phyloP scores from a whole-genome alignment of 2,329 filamentous ascomycete genomes.

The Trichoderma sp. region DNA sequence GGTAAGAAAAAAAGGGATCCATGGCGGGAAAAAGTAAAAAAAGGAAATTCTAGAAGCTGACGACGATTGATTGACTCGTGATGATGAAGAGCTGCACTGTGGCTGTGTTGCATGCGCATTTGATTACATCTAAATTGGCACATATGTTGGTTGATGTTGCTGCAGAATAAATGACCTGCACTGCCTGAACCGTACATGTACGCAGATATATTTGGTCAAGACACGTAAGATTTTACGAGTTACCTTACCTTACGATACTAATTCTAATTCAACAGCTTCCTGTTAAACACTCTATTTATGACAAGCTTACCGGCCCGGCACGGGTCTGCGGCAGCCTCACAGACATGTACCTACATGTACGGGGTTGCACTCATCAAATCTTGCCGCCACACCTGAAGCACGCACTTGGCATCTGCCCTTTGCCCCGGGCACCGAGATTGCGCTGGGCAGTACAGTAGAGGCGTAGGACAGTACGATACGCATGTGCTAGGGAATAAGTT shows the following conservation, averaged over 20 bases:
- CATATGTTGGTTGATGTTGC: background rate
- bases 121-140: background rate
- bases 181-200: background rate
- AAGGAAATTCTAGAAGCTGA: background rate
- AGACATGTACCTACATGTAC: background rate
- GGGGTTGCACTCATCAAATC: background rate
- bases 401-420: background rate
- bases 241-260: background rate
- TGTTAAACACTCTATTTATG: background rate
- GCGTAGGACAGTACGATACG: background rate
- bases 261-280: background rate
- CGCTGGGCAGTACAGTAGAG: too few species aligned
- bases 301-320: background rate
- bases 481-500: background rate
- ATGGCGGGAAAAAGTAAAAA: background rate
- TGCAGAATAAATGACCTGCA: background rate
- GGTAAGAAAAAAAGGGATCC: background rate
- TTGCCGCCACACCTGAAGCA: slow-evolving; percentile 13
- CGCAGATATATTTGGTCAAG: background rate
- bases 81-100: background rate
- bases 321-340: background rate
- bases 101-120: background rate
- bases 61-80: slow-evolving; percentile 8
- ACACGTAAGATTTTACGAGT: background rate
- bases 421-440: slow-evolving; percentile 7